Evolutionary conservation across 768 basidiomycete species (phyloP).

Genomic region (Mycena albidolilacea): DNA sequence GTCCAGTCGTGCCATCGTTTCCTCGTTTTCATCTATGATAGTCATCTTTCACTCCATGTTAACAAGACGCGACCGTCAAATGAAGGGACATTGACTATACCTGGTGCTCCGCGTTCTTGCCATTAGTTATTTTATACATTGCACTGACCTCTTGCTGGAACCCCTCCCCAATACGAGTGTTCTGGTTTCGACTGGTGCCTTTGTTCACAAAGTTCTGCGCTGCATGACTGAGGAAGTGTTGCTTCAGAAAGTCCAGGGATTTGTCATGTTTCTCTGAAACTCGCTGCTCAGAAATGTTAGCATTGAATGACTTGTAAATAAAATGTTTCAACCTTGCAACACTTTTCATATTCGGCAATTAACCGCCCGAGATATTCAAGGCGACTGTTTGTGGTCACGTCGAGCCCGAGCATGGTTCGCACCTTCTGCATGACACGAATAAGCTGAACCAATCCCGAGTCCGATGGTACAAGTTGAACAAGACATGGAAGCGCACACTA

Average conservation of each 20-base stretch:
- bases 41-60: too few relatives aligned
- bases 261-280: slow-evolving; percentile 19
- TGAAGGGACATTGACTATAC: background rate
- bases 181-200: slow-evolving; percentile 30
- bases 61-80: too few relatives aligned
- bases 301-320: background rate
- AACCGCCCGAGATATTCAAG: background rate
- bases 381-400: slow-evolving; percentile 6
- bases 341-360: slow-evolving; percentile 15
- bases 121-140: slow-evolving; percentile 23
- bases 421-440: slow-evolving; percentile 21
- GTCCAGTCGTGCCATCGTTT: too few relatives aligned
- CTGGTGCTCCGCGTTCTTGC: slow-evolving; percentile 31
- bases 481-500: slow-evolving; percentile 32
- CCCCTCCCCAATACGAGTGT: slow-evolving; percentile 33
- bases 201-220: slow-evolving; percentile 2
- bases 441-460: slow-evolving; percentile 13
- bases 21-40: too few relatives aligned
- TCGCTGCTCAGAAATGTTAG: background rate
- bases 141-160: slow-evolving; percentile 29
- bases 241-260: slow-evolving; percentile 23
- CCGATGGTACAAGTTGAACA: slow-evolving; percentile 23
- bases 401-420: slow-evolving; percentile 24
- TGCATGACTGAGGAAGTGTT: slow-evolving; percentile 28
- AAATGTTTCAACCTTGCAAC: slow-evolving; percentile 15